Evolutionary conservation across 73 alveolate genomes (phyloP), one percentile per base, ranked within the genome.

Genomic region (Paraurostyla sp.): DNA sequence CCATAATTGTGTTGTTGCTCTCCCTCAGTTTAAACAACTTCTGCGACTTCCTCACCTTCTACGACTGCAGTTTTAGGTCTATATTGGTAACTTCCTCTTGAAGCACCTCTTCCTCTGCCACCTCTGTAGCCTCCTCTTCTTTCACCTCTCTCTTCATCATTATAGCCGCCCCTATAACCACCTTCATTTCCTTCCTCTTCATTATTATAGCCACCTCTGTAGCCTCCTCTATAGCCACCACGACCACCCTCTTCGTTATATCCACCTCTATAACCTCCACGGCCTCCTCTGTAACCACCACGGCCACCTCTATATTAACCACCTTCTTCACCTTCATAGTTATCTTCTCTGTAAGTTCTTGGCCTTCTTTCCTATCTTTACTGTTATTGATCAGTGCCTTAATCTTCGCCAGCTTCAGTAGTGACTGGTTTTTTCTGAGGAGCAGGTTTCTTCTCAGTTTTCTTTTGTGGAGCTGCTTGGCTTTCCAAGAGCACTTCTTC

Each of bases 211-310:
- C 52, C 80, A 23, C 80, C 80, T 62, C 80, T 36, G 48, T 36
- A 33, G 22, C 80, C 63, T 18, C 80, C 80, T 62, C 80, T 62
- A 15, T 29, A 23, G 15, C 80, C 52, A 13, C 52, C 15, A 32
- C 6, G 20, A n/a, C 63, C 80, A 33, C 52, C 80, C 20, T 30
- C 57, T 62, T 36, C 52, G 58, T 52, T 6, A 20, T 52, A 52
- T 6, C 63, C 80, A 62, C 80, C 80, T 62, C 80, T 62, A 57
- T 62, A 30, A 16, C 80, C 80, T 6, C 80, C 80, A 16, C 58
- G 9, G 62, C 52, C 80, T 22, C 80, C 80, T 62, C 80, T 36
- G 48, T 36, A 33, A 15, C 80, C 63, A 33, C 80, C 80, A n/a
- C 80, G n/a, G n/a, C n/a, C 27, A 15, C 57, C 57, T 62, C 80